Conservation (phyloP, 2,329 filamentous ascomycete species). For the Myriosclerotinia scirpicola region DNA sequence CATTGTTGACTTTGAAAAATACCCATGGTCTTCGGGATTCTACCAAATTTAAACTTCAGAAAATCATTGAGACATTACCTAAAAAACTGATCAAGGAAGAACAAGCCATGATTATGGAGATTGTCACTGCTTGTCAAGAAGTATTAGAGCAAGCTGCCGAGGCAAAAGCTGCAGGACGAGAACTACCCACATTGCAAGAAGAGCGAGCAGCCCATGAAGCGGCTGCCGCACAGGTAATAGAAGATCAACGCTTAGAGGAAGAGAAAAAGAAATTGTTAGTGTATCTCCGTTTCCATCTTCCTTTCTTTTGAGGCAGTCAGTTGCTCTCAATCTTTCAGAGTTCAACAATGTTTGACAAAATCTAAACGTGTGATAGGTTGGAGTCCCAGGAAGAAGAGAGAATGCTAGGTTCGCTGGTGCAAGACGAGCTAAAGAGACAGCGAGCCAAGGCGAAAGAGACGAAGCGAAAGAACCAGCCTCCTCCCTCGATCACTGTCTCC, state of each 20-base stretch:
- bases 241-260: constrained; percentile 49
- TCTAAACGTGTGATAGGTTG: constrained; percentile 14
- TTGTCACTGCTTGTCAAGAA: constrained; percentile 54
- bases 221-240: constrained; percentile 59
- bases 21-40: constrained; percentile 65
- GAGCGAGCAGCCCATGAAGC: constrained; percentile 84
- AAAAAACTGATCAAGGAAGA: constrained; percentile 52
- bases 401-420: constrained; percentile 67
- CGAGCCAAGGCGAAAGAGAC: constrained; percentile 63
- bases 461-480: constrained; percentile 58
- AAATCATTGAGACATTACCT: constrained; percentile 59
- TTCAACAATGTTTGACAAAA: neutral
- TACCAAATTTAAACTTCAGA: constrained; percentile 69
- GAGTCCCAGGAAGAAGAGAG: constrained; percentile 46
- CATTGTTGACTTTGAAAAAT: constrained; percentile 68
- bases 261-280: constrained; percentile 45
- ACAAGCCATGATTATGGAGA: constrained; percentile 54
- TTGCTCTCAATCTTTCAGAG: neutral
- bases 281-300: neutral
- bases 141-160: constrained; percentile 83
- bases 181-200: constrained; percentile 83
- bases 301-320: neutral
- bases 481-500: constrained; percentile 32
- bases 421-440: constrained; percentile 69
- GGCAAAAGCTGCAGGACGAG: constrained; percentile 69